Conservation (phyloP, 805 yeast species). For the Grigorovia transvaalensis region DNA sequence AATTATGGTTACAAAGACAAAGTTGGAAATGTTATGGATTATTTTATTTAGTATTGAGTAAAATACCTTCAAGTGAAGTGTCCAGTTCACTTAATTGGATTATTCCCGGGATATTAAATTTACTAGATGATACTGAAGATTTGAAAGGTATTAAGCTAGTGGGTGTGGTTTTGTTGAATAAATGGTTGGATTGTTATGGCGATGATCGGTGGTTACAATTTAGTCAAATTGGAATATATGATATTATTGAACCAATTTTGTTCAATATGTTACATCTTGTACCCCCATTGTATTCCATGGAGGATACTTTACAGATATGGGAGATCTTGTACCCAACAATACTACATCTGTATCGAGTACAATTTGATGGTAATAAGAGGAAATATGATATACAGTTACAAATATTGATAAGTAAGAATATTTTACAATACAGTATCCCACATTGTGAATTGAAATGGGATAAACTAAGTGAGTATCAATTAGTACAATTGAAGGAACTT, state of each 20-base stretch:
- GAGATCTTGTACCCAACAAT: slow-evolving; percentile 16
- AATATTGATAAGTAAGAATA: slow-evolving; percentile 14
- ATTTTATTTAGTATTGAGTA: slow-evolving; percentile 13
- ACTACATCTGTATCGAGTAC: slow-evolving; percentile 11
- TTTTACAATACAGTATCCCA: slow-evolving; percentile 21
- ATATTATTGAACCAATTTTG: slow-evolving; percentile 18
- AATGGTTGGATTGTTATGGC: slow-evolving; percentile 12
- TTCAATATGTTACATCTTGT: slow-evolving; percentile 18
- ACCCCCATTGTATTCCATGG: slow-evolving; percentile 19
- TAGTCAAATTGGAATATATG: slow-evolving; percentile 18
- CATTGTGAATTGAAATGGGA: slow-evolving; percentile 17
- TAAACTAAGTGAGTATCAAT: slow-evolving; percentile 8
- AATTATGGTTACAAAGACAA: slow-evolving; percentile 16
- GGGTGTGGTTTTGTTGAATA: slow-evolving; percentile 17
- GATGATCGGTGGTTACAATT: slow-evolving; percentile 15
- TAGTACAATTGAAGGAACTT: slow-evolving; percentile 3
- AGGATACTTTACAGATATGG: slow-evolving; percentile 12
- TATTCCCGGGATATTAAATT: slow-evolving; percentile 25
- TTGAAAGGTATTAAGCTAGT: slow-evolving; percentile 14
- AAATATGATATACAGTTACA: slow-evolving; percentile 5
- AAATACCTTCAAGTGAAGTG: slow-evolving; percentile 12
- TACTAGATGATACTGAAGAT: slow-evolving; percentile 24
- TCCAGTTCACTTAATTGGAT: slow-evolving; percentile 27
- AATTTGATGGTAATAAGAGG: slow-evolving; percentile 1
- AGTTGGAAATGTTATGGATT: slow-evolving; percentile 20